Conservation (phyloP, 352 stramenopile genomes). For the Phytophthora gonapodyides region DNA sequence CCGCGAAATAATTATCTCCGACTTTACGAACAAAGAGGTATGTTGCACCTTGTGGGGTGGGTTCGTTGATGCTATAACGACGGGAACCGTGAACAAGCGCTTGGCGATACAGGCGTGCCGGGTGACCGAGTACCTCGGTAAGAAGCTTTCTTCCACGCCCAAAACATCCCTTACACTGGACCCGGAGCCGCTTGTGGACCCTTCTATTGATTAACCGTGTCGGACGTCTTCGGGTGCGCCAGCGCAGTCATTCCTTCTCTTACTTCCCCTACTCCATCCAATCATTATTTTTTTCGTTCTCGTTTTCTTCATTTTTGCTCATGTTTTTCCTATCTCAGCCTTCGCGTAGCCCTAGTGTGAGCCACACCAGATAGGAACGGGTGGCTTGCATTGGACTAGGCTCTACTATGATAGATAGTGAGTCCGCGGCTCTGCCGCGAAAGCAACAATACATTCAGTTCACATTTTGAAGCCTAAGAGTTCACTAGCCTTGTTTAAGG, state of each 20-base stretch:
- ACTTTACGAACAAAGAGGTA: background rate
- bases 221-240: background rate
- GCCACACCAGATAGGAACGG: too few relatives aligned
- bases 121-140: background rate
- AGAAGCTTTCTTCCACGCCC: background rate
- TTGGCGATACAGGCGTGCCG: background rate
- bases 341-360: constrained; percentile 3
- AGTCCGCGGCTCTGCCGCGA: too few relatives aligned
- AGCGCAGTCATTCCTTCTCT: background rate
- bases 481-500: too few relatives aligned
- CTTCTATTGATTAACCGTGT: background rate
- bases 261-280: too few relatives aligned
- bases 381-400: too few relatives aligned
- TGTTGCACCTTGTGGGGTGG: background rate
- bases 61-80: background rate
- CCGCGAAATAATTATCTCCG: background rate
- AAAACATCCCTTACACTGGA: background rate
- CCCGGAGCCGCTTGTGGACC: background rate
- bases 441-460: too few relatives aligned
- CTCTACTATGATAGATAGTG: too few relatives aligned
- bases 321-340: constrained; percentile 1
- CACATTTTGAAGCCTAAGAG: too few relatives aligned
- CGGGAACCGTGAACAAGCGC: background rate
- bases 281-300: background rate
- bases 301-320: background rate